These are phyloP conservation scores for Coniochaeta sp. DNA, from an alignment of 2,329 filamentous ascomycete species.

Conservation along the genomic window DNA sequence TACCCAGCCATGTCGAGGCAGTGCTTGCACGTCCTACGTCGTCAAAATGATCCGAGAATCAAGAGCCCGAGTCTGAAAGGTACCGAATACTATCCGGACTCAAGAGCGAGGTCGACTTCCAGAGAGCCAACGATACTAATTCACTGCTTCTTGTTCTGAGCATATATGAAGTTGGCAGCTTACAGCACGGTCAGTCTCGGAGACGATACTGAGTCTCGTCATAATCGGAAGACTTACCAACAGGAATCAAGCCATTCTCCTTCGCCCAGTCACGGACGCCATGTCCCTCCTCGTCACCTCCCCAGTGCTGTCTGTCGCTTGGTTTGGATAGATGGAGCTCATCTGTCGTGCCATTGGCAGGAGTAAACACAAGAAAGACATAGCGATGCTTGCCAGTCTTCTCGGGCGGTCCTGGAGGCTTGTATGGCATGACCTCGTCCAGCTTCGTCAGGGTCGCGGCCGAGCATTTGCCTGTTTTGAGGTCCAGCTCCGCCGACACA, in stretches of 20 bases:
- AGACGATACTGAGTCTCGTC: constrained; percentile 21
- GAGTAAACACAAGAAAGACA: constrained; percentile 31
- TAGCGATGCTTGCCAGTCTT: constrained; percentile 37
- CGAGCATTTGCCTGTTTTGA: constrained; percentile 4
- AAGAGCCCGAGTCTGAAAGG: too few species aligned
- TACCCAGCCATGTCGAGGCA: too few species aligned
- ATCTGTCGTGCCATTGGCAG: constrained; percentile 30
- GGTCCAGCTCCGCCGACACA: constrained; percentile 9
- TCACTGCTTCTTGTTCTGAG: constrained; percentile 30
- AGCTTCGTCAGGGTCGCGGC: constrained; percentile 16
- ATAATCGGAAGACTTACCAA: constrained; percentile 27
- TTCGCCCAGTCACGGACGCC: constrained; percentile 32
- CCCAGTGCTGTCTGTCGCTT: constrained; percentile 30
- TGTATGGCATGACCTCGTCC: constrained; percentile 31
- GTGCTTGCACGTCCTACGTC: too few species aligned
- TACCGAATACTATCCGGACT: too few species aligned
- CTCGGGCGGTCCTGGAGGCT: constrained; percentile 31
- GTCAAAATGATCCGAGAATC: too few species aligned
- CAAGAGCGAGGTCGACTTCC: too few species aligned
- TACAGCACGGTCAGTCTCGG: not conserved
- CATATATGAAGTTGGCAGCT: constrained; percentile 36
- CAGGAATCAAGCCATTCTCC: constrained; percentile 31
- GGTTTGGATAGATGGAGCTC: constrained; percentile 26
- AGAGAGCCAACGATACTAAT: not conserved
- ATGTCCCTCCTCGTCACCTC: constrained; percentile 24